phyloP scores from a whole-genome alignment of 768 basidiomycete species.

The Boletus coccyginus region DNA sequence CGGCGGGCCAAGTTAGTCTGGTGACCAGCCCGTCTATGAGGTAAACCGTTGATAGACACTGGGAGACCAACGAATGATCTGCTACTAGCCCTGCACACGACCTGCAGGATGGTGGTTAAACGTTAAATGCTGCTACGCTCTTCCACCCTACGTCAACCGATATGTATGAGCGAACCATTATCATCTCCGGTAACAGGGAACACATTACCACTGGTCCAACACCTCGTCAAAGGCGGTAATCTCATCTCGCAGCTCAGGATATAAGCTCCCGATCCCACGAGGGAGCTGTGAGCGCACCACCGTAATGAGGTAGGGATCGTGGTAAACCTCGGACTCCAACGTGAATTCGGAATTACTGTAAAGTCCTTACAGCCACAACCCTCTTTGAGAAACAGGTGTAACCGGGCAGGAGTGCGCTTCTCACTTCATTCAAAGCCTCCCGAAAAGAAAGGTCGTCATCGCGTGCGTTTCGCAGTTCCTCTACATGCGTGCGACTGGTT shows the following conservation, averaged over 20 bases:
- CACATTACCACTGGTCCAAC: slow-evolving; percentile 23
- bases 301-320: slow-evolving; percentile 28
- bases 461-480: slow-evolving; percentile 39
- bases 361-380: slow-evolving; percentile 28
- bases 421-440: slow-evolving; percentile 35
- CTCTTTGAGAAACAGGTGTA: not conserved
- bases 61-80: slow-evolving; percentile 50
- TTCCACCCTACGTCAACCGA: slow-evolving; percentile 38
- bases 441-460: slow-evolving; percentile 37
- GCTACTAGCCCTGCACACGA: slow-evolving; percentile 42
- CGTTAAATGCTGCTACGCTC: slow-evolving; percentile 25
- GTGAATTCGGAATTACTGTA: slow-evolving; percentile 37
- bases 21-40: too few relatives aligned
- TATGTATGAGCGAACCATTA: not conserved
- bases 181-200: not conserved
- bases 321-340: slow-evolving; percentile 27
- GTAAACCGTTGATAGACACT: too few relatives aligned
- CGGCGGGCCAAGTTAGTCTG: too few relatives aligned
- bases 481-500: slow-evolving; percentile 27
- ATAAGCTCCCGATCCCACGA: slow-evolving; percentile 36
- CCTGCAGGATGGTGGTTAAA: slow-evolving; percentile 26
- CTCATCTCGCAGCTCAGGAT: slow-evolving; percentile 45
- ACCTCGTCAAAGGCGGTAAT: slow-evolving; percentile 39
- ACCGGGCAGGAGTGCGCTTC: not conserved
- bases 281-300: slow-evolving; percentile 31